phyloP scores from a whole-genome alignment of 352 stramenopile species.

The Phytophthora sp. region DNA sequence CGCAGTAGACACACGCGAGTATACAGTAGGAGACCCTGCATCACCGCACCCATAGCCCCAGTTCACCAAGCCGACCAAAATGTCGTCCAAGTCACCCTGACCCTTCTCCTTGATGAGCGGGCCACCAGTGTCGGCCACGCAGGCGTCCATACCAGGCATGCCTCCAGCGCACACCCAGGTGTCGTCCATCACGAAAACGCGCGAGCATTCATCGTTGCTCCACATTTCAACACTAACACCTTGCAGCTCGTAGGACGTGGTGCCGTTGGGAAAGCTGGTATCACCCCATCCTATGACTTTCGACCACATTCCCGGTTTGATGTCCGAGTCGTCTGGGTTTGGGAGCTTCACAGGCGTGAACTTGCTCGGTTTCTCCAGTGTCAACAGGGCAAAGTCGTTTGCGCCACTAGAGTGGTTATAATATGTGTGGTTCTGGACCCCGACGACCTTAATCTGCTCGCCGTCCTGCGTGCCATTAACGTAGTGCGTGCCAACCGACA shows the following conservation, averaged over 20 bases:
- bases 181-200: constrained; percentile 23
- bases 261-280: constrained; percentile 25
- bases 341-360: constrained; percentile 38
- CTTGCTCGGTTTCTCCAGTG: constrained; percentile 32
- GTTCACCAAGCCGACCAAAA: constrained; percentile 55
- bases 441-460: constrained; percentile 6
- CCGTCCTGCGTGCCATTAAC: constrained; percentile 9
- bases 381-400: constrained; percentile 44
- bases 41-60: constrained; percentile 55
- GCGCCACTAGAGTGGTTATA: constrained; percentile 26
- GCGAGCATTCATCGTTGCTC: constrained; percentile 36
- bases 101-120: constrained; percentile 41
- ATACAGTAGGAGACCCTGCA: constrained; percentile 48
- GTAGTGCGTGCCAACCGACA: constrained; percentile 8
- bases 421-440: constrained; percentile 9
- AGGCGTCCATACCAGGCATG: constrained; percentile 18
- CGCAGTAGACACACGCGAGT: constrained; percentile 52
- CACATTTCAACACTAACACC: constrained; percentile 42
- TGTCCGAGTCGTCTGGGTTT: constrained; percentile 26
- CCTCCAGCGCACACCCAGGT: constrained; percentile 55
- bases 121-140: constrained; percentile 52
- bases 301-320: constrained; percentile 21
- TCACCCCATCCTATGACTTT: constrained; percentile 43
- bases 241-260: constrained; percentile 29
- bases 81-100: constrained; percentile 22